A percentile compares a stretch with the other conserved stretches of the same genome.
Conservation (phyloP, 805 yeast species). For the Ogataea sp. region DNA sequence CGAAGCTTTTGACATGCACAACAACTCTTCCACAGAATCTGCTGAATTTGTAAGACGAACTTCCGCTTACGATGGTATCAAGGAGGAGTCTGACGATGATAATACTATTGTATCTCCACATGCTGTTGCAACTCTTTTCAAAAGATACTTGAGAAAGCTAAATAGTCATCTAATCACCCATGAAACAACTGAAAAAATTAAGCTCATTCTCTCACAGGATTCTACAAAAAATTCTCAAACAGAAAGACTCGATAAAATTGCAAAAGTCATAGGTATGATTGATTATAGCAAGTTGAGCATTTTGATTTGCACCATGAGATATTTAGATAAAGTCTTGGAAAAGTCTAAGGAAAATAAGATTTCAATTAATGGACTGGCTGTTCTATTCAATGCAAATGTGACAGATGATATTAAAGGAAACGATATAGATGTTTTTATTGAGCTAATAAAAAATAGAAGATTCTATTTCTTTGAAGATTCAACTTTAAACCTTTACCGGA, state of each 20-base stretch:
- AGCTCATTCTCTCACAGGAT: too few species aligned
- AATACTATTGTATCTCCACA: slow-evolving; percentile 24
- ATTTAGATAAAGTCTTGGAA: slow-evolving; percentile 50
- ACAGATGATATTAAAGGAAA: slow-evolving; percentile 10
- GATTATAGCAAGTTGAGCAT: slow-evolving; percentile 23
- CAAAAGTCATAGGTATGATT: too few species aligned
- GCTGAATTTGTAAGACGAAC: background rate
- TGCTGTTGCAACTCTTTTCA: slow-evolving; percentile 74
- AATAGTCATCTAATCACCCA: slow-evolving; percentile 27
- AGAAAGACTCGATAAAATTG: too few species aligned
- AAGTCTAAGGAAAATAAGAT: slow-evolving; percentile 60
- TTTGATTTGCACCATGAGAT: slow-evolving; percentile 51
- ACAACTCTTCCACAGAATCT: background rate
- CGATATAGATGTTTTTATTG: slow-evolving; percentile 8
- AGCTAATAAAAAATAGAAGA: slow-evolving; percentile 4
- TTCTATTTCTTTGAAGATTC: background rate
- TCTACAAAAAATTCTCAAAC: too few species aligned
- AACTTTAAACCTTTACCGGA: background rate
- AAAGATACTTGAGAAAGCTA: slow-evolving; percentile 67
- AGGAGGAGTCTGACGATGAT: background rate
- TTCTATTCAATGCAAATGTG: slow-evolving; percentile 18
- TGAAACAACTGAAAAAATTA: slow-evolving; percentile 5
- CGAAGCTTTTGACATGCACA: background rate
- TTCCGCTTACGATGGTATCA: background rate
- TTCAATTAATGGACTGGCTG: slow-evolving; percentile 55